Conservation (phyloP, 768 basidiomycete species). For the Lactifluus rugatus region DNA sequence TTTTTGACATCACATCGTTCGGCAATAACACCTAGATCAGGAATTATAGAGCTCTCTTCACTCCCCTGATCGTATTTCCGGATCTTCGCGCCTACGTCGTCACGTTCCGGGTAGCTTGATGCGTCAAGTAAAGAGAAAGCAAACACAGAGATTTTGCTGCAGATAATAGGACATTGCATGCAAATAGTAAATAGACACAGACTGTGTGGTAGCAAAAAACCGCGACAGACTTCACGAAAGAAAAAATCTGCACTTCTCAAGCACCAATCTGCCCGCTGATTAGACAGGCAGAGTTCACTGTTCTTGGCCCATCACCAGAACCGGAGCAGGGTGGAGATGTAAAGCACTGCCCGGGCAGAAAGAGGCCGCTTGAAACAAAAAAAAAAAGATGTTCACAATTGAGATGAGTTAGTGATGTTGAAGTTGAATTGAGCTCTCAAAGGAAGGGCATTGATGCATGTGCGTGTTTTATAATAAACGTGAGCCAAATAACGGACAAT, state of each 20-base stretch:
- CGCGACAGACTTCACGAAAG: constrained; percentile 7
- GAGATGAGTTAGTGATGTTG: neutral
- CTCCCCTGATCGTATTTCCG: neutral
- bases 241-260: constrained; percentile 19
- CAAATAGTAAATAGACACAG: neutral
- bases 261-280: constrained; percentile 17
- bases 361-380: constrained; percentile 9
- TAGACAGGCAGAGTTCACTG: constrained; percentile 5
- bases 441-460: neutral
- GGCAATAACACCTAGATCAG: neutral
- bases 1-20: neutral
- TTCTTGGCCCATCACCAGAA: constrained; percentile 23
- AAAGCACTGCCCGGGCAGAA: constrained; percentile 23
- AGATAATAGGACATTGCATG: neutral
- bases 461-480: no score
- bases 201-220: constrained; percentile 19
- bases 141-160: neutral
- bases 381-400: neutral
- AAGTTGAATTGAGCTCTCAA: neutral
- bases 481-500: constrained; percentile 7
- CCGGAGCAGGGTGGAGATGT: constrained; percentile 20
- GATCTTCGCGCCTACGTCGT: neutral
- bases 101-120: neutral
- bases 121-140: neutral
- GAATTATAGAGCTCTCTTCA: no score